Evolutionary conservation across 108 stramenopile genomes (phyloP).

Genomic region (Nitzschia inconspicua): DNA sequence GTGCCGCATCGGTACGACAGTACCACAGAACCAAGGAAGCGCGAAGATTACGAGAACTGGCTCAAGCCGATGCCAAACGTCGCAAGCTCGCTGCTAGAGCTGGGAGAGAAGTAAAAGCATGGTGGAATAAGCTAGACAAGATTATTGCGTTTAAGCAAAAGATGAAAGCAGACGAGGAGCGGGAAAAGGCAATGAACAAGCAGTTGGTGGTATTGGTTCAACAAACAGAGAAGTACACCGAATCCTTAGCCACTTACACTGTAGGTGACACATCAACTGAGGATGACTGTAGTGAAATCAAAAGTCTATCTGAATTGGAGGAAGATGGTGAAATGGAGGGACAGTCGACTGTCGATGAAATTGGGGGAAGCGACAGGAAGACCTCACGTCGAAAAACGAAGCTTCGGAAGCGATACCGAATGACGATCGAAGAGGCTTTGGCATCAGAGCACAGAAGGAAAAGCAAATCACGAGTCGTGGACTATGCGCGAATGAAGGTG

Average conservation of each 20-base stretch:
- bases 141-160: not conserved
- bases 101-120: constrained; percentile 1
- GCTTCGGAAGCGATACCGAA: constrained; percentile 8
- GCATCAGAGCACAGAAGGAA: constrained; percentile 15
- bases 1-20: constrained; percentile 42
- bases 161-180: constrained; percentile 47
- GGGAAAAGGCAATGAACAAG: constrained; percentile 82
- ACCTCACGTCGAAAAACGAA: not conserved
- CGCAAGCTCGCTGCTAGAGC: constrained; percentile 44
- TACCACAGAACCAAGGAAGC: constrained; percentile 41
- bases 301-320: constrained; percentile 1
- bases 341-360: not conserved
- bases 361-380: not conserved
- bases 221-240: constrained; percentile 82
- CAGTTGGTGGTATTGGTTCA: constrained; percentile 74
- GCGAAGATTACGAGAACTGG: constrained; percentile 37
- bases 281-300: not conserved
- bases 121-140: constrained; percentile 5
- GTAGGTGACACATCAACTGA: constrained; percentile 1
- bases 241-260: constrained; percentile 21
- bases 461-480: constrained; percentile 22
- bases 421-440: constrained; percentile 71
- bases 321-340: constrained; percentile 5
- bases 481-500: constrained; percentile 20
- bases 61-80: constrained; percentile 50